Base-by-base conservation (phyloP, 148 eudicot genomes). In the Vaccinium darrowii region DNA sequence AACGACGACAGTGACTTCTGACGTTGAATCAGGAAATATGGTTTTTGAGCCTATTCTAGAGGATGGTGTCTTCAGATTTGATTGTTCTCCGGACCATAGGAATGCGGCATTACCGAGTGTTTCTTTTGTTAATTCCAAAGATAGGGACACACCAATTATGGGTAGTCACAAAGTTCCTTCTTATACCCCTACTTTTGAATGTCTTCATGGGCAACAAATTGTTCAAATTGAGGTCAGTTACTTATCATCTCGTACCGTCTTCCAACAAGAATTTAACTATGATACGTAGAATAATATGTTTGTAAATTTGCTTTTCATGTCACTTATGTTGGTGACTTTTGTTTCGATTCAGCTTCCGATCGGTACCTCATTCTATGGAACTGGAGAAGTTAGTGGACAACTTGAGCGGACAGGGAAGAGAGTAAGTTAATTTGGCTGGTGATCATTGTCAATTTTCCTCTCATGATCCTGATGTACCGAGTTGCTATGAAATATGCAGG, bases 341-440 rank as follows among this genome's bases (percentile, higher is more conserved):
- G 58, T 49, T 78, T 63, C 62, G 4, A 27, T 85, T 86, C 88
- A 97, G 98, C 90, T 97, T 86, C 99, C 98, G 7, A 63, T 69
- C 14, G 95, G 95, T 56, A 95, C 99, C 86, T 91, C 95, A 58
- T 94, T 97, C 85, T 97, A 97, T 91, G 99, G 99, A 91, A 97
- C 99, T 21, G 99, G 99, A 89, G 99, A 97, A 92, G 99, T 92
- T 87, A 92, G 98, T 85, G 99, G 99, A 83, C 93, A 90, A 76
- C 99, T 97, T 85, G 98, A 97, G 88, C 88, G 99, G 87, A 95
- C 98, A 8, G 98, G 99, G 81, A 97, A 92, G 86, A 94, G 95
- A 88, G 99, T 95, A 89, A 84, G 95, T 73, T 60, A 80, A 67
- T 2, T 86, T 69, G 67, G 73, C 76, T 80, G 52, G 52, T 69